Evolutionary conservation across 148 eudicot genomes (phyloP), one percentile per base, ranked within the genome.

Genomic region (Fagopyrum esculentum): DNA sequence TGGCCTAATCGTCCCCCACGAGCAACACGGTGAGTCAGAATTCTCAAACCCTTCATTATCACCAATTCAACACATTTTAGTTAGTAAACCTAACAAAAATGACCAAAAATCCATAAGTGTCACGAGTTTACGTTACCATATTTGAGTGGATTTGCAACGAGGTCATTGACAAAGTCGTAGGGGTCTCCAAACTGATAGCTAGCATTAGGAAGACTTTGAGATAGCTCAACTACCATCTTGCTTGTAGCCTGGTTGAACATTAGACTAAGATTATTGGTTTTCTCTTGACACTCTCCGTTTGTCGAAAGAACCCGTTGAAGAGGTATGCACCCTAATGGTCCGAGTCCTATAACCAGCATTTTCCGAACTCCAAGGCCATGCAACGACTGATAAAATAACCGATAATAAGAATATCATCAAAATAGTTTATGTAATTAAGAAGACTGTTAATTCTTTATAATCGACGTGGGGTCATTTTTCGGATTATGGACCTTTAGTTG

Each of bases 251-350:
- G 19, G 61, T 93, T 93, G 85, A 89, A 93, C 74, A 69, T 70
- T 12, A 72, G 76, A 12, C 90, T 91, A 46, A 93, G 49, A 43
- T 74, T 81, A 81, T 91, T 93, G 4, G 98, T 86, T 69, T 81
- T 83, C 1, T 88, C 91, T 63, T 91, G 91, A 63, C 98, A 93
- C 3, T 35, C 80, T 16, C 97, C 97, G 1, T 92, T 64, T 44
- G 87, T 35, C 76, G 91, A 88, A 4, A 93, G 74, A 30, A 91
- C 91, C 78, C 98, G 82, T 69, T 93, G 98, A 26, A 93, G 90
- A 12, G 98, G 98, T 30, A 93, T 93, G 80, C 98, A 93, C 1
- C 98, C 98, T 87, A 93, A 83, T 0, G 98, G 98, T 8, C 94
- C 94, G 7, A 93, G 80, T 71, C 98, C 98, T 51, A 93, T 85